Evolutionary conservation across 2,329 filamentous ascomycete genomes (phyloP).

Genomic region (Aquanectria penicillioides): DNA sequence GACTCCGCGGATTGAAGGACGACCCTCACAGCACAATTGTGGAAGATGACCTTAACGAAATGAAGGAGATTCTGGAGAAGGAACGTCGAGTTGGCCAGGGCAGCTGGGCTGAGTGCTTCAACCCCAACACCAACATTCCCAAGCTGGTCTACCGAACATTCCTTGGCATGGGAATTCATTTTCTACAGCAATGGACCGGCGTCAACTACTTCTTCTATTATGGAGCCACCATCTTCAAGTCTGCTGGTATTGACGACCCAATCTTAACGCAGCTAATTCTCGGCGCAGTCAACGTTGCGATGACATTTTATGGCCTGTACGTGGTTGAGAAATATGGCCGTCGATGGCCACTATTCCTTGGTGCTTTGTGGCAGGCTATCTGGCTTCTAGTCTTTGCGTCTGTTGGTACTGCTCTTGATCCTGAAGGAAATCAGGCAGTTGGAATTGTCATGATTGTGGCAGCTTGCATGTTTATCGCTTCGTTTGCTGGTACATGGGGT

Average conservation of each 20-base stretch:
- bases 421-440: constrained; percentile 54
- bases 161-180: constrained; percentile 71
- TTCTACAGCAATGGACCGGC: constrained; percentile 74
- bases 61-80: constrained; percentile 58
- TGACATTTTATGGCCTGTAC: constrained; percentile 74
- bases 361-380: constrained; percentile 73
- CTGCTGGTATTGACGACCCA: constrained; percentile 72
- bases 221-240: constrained; percentile 73
- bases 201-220: constrained; percentile 73
- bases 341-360: constrained; percentile 73
- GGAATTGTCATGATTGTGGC: constrained; percentile 78
- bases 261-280: constrained; percentile 76
- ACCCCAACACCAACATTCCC: constrained; percentile 59
- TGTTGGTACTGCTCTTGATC: constrained; percentile 60
- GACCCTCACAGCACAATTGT: constrained; percentile 56
- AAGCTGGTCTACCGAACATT: constrained; percentile 72
- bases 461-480: constrained; percentile 78
- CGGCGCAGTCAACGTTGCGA: constrained; percentile 73
- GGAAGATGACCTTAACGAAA: constrained; percentile 64
- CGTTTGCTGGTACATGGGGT: constrained; percentile 76
- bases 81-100: constrained; percentile 56
- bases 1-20: constrained; percentile 62
- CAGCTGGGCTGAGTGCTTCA: constrained; percentile 70
- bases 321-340: constrained; percentile 75
- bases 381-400: constrained; percentile 74